Evolutionary conservation across 495 filamentous ascomycete species (phyloP), one percentile per base, ranked within the genome.

Genomic region (Paragyromitra xinjiangensis): DNA sequence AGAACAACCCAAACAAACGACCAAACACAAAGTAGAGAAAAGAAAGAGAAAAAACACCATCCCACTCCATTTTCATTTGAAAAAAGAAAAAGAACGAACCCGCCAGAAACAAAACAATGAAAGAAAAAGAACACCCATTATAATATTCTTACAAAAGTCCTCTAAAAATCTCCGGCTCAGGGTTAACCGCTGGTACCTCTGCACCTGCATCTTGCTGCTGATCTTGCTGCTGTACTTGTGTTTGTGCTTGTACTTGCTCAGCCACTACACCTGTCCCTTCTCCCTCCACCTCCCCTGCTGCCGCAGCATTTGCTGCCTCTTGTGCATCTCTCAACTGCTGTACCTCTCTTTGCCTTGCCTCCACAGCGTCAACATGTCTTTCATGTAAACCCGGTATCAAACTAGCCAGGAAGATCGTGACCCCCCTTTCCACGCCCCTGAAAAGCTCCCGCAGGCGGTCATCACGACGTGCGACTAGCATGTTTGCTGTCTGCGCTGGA

Each of bases 361-460:
- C 80, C 9, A 80, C 71, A 37, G 81, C 80, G 39, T 82, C 58
- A 37, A 82, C 81, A 64, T 82, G 80, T 19, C 81, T 59, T 64
- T 82, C 81, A 29, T 82, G 80, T 22, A 82, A 44, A 16, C 81
- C 81, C 3, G 81, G 81, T 39, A 82, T 58, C 4, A 82, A 66
- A 66, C 81, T 82, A 9, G 81, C 80, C 39, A 82, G 26, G 48
- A 82, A 82, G 19, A 82, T 73, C 61, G 69, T 77, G 12, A 82
- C 39, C 22, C 65, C 77, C 42, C 81, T 73, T 40, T 82, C 80
- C 5, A 81, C 64, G n/a, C 71, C 62, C 14, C 80, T 65, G 11
- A 82, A 44, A 4, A 79, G 69, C 3, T 80, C 71, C 22, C 81
- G 45, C 12, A 78, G 14, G n/a, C 72, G 66, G 9, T 71, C 69